Evolutionary conservation across 768 basidiomycete genomes (phyloP).

Genomic region (Mycena chlorophos): DNA sequence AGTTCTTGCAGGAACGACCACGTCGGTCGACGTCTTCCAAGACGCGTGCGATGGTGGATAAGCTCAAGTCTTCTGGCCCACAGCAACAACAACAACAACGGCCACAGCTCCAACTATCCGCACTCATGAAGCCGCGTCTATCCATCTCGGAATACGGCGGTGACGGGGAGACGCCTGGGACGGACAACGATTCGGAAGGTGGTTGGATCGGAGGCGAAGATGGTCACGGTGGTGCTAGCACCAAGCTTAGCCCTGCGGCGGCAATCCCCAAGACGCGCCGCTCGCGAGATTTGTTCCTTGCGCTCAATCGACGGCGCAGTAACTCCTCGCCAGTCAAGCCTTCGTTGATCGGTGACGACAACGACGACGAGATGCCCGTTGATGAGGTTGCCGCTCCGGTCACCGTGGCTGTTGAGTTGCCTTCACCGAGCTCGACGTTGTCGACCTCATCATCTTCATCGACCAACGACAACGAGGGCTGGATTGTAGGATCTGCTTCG

Average conservation of each 20-base stretch:
- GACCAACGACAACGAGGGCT: slow-evolving; percentile 33
- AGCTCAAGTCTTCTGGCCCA: slow-evolving; percentile 38
- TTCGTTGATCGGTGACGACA: slow-evolving; percentile 16
- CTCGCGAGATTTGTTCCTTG: slow-evolving; percentile 44
- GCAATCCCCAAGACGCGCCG: slow-evolving; percentile 38
- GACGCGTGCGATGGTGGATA: slow-evolving; percentile 61
- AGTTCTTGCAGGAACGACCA: slow-evolving; percentile 47
- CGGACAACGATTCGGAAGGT: slow-evolving; percentile 45
- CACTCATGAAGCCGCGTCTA: slow-evolving; percentile 34
- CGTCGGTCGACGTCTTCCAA: slow-evolving; percentile 48
- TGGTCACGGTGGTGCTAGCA: slow-evolving; percentile 17
- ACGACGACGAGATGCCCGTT: slow-evolving; percentile 10
- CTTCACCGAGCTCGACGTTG: slow-evolving; percentile 30
- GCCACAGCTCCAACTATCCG: slow-evolving; percentile 11
- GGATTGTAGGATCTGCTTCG: slow-evolving; percentile 37
- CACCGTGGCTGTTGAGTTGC: slow-evolving; percentile 10
- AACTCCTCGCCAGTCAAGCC: slow-evolving; percentile 37
- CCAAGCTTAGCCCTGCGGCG: slow-evolving; percentile 19
- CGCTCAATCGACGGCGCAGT: slow-evolving; percentile 41
- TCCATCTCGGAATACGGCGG: slow-evolving; percentile 44
- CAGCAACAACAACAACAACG: slow-evolving; percentile 4
- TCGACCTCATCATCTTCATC: slow-evolving; percentile 30
- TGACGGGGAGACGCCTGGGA: slow-evolving; percentile 32
- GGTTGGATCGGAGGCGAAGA: slow-evolving; percentile 44
- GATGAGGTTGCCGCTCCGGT: neutral